phyloP scores from a whole-genome alignment of 768 basidiomycete genomes.

The Phaeotremella skinneri region DNA sequence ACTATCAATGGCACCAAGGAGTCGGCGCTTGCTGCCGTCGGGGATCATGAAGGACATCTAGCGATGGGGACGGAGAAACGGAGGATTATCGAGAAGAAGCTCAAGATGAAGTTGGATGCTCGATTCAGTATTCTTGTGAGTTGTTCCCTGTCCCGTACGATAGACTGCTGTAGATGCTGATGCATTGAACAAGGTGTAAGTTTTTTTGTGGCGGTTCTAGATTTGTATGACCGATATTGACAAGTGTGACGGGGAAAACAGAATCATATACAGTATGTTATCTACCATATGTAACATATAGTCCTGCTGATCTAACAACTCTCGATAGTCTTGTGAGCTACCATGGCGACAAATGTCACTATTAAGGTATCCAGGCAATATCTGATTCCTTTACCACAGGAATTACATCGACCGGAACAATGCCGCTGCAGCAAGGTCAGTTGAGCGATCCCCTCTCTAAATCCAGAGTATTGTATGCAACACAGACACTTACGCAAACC shows the following conservation, averaged over 20 bases:
- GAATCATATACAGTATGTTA: constrained; percentile 28
- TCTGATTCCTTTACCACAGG: constrained; percentile 2
- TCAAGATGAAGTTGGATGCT: constrained; percentile 49
- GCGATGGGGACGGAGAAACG: constrained; percentile 24
- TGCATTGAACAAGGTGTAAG: no score
- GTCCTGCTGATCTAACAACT: constrained; percentile 15
- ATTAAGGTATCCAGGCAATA: constrained; percentile 3
- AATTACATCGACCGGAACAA: constrained; percentile 43
- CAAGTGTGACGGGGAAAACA: neutral
- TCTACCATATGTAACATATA: neutral
- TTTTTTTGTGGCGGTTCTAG: no score
- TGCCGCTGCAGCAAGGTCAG: constrained; percentile 30
- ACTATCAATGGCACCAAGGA: constrained; percentile 1
- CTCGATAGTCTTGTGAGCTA: constrained; percentile 1
- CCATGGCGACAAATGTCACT: neutral
- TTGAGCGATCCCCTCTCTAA: neutral
- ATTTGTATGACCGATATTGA: no score
- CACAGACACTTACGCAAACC: constrained; percentile 18
- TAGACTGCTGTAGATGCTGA: no score
- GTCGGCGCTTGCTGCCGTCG: constrained; percentile 12
- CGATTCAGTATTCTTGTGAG: constrained; percentile 47
- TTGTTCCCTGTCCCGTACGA: neutral
- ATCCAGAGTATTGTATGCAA: constrained; percentile 5
- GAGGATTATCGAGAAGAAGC: constrained; percentile 43
- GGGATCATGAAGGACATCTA: constrained; percentile 10